These are phyloP conservation scores for Pichia sp. DNA, from an alignment of 1,139 yeast genomes.

Conservation along the genomic window DNA sequence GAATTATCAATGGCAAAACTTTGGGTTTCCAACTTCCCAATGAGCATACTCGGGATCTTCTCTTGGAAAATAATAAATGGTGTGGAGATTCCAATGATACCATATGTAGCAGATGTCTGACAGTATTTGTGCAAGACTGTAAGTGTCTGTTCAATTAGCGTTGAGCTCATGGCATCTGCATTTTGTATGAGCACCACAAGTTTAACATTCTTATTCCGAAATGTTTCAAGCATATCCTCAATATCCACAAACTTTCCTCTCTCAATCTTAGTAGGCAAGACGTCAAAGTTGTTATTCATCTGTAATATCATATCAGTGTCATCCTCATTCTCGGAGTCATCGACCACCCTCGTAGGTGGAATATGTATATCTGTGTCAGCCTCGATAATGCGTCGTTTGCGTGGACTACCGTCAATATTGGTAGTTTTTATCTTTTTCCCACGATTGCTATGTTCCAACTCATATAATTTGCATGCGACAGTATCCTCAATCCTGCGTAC, in stretches of 20 bases:
- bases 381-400: no score
- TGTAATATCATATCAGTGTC: no score
- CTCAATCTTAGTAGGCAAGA: no score
- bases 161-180: constrained; percentile 49
- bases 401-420: background rate
- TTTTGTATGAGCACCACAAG: constrained; percentile 50
- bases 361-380: no score
- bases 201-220: constrained; percentile 10
- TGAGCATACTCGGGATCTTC: constrained; percentile 29
- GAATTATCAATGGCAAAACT: constrained; percentile 38
- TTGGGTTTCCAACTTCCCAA: constrained; percentile 19
- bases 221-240: constrained; percentile 29
- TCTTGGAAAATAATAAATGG: constrained; percentile 38
- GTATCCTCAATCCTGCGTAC: constrained; percentile 11
- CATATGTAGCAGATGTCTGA: constrained; percentile 11
- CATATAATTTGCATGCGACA: constrained; percentile 9
- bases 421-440: background rate
- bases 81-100: constrained; percentile 47
- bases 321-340: constrained; percentile 8
- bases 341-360: background rate
- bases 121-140: constrained; percentile 36
- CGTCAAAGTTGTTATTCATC: no score
- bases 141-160: constrained; percentile 44
- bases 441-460: no score
- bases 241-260: constrained; percentile 27